These are phyloP conservation scores for Thelonectria rubi DNA, from an alignment of 2,329 filamentous ascomycete genomes.

Conservation along the genomic window DNA sequence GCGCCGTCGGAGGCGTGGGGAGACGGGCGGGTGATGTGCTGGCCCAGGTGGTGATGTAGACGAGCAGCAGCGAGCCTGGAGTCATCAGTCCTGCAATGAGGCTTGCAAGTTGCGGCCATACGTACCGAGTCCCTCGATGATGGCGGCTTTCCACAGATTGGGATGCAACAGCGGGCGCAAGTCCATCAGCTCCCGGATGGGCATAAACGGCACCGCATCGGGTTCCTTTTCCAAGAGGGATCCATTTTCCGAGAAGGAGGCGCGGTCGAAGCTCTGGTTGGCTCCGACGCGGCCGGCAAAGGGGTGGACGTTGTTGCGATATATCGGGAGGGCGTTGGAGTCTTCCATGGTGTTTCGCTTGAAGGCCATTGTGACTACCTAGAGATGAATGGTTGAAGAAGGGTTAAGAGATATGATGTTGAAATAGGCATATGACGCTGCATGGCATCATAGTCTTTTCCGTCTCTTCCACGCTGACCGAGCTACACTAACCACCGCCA, in stretches of 20 bases:
- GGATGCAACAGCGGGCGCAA: conserved; percentile 45
- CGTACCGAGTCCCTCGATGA: conserved; percentile 50
- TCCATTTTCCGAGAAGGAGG: conserved; percentile 12
- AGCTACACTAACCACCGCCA: not conserved
- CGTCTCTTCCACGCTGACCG: not conserved
- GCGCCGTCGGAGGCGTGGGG: conserved; percentile 26
- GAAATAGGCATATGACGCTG: not conserved
- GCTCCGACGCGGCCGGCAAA: conserved; percentile 37
- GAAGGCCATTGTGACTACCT: not conserved
- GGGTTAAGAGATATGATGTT: not conserved
- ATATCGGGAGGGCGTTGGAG: conserved; percentile 11
- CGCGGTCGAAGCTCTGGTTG: conserved; percentile 27
- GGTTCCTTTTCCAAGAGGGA: conserved; percentile 45
- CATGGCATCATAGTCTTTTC: not conserved
- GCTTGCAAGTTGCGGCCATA: too few species aligned
- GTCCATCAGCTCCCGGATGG: conserved; percentile 47
- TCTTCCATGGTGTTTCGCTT: not conserved
- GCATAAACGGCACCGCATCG: conserved; percentile 54
- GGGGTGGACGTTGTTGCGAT: conserved; percentile 22
- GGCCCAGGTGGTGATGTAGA: conserved; percentile 36
- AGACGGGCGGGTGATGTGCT: conserved; percentile 23
- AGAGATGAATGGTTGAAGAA: not conserved
- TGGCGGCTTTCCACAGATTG: conserved; percentile 52
- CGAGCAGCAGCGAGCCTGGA: conserved; percentile 34
- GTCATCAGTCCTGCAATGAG: not conserved